Evolutionary conservation across 441 rosid species (phyloP).

Genomic region (Corymbia calophylla): DNA sequence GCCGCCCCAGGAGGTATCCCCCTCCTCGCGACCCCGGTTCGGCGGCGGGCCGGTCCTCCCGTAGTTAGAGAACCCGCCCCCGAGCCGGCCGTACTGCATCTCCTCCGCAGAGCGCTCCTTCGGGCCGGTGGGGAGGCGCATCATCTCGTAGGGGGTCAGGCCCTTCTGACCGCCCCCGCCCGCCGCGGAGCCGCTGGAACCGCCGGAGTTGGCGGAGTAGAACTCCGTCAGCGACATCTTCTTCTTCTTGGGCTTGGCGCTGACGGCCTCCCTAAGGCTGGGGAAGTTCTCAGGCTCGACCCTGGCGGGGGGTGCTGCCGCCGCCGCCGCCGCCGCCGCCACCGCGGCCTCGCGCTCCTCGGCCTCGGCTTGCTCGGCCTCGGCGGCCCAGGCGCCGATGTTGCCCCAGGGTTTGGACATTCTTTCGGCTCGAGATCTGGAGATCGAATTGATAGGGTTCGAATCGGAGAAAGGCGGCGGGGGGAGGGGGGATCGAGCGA

Average conservation of each 20-base stretch:
- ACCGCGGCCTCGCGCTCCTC: slow-evolving; percentile 54
- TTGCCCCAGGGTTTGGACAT: slow-evolving; percentile 82
- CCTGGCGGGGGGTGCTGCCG: not conserved
- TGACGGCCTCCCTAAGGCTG: slow-evolving; percentile 58
- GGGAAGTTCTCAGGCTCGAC: slow-evolving; percentile 56
- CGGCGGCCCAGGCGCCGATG: slow-evolving; percentile 93
- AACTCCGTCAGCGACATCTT: slow-evolving; percentile 64
- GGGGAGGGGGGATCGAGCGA: slow-evolving; percentile 4
- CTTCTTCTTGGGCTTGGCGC: slow-evolving; percentile 70
- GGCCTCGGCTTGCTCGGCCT: slow-evolving; percentile 68
- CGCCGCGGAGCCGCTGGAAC: not conserved
- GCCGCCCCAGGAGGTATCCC: slow-evolving; percentile 52
- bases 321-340: slow-evolving; percentile 9
- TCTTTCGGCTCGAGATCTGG: not conserved
- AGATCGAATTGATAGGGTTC: not conserved
- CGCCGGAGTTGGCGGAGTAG: slow-evolving; percentile 15
- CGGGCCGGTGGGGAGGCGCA: slow-evolving; percentile 85
- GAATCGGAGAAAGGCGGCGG: slow-evolving; percentile 11
- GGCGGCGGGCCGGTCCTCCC: slow-evolving; percentile 37
- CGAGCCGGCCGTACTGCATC: slow-evolving; percentile 76
- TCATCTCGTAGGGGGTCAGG: slow-evolving; percentile 68
- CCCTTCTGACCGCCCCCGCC: slow-evolving; percentile 20
- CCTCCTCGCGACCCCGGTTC: slow-evolving; percentile 41
- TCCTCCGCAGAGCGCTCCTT: slow-evolving; percentile 84
- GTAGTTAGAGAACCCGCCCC: slow-evolving; percentile 76